Percentiles rank a stretch among this genome's conserved stretches.
phyloP scores from a whole-genome alignment of 2,329 filamentous ascomycete genomes.

The Macrophomina phaseolina region DNA sequence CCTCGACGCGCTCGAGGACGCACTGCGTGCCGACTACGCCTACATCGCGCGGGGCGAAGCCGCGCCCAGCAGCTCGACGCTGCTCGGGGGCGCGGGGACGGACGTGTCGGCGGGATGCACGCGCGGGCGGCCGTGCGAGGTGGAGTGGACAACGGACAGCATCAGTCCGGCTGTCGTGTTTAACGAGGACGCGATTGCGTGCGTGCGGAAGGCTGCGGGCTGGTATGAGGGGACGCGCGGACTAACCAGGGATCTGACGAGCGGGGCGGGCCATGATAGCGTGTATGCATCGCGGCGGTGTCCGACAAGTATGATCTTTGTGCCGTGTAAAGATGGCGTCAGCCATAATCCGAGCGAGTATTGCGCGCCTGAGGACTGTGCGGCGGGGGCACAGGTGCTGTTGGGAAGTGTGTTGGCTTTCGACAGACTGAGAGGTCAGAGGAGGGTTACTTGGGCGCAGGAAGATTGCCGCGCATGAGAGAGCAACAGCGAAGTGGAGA shows the following conservation, averaged over 20 bases:
- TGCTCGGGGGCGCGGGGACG: constrained; percentile 50
- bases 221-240: constrained; percentile 59
- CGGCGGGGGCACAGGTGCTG: constrained; percentile 49
- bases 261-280: constrained; percentile 68
- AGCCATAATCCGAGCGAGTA: constrained; percentile 48
- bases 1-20: constrained; percentile 63
- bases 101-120: constrained; percentile 55
- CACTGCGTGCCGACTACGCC: constrained; percentile 64
- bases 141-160: constrained; percentile 67
- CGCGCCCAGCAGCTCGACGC: not conserved
- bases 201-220: constrained; percentile 65
- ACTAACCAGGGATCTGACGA: constrained; percentile 65
- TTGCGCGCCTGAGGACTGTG: constrained; percentile 43
- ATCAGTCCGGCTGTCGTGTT: constrained; percentile 68
- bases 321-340: constrained; percentile 46
- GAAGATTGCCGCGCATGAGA: constrained; percentile 28
- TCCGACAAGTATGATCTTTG: constrained; percentile 51
- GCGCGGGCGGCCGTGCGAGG: constrained; percentile 57
- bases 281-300: constrained; percentile 52
- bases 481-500: too few relatives aligned
- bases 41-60: constrained; percentile 53
- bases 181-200: constrained; percentile 69
- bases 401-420: constrained; percentile 46
- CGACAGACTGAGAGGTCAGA: constrained; percentile 51
- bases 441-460: constrained; percentile 31